Evolutionary conservation across 768 basidiomycete genomes (phyloP).

Genomic region (Rossbeevera mucosa): DNA sequence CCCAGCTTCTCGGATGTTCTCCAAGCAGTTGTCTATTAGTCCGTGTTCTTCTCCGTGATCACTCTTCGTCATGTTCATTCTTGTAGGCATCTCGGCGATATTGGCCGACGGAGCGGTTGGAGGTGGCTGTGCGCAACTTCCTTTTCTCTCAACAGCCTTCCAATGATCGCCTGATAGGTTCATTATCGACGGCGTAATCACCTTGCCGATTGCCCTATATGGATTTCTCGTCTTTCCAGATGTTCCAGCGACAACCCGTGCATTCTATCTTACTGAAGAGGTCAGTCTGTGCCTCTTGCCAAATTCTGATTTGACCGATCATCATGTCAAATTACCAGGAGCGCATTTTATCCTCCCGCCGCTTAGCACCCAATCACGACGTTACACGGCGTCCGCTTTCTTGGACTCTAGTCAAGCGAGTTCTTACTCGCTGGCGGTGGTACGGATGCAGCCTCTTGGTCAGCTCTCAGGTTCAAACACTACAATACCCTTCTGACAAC

Average conservation of each 20-base stretch:
- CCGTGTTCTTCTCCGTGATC: conserved; percentile 10
- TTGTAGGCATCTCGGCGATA: conserved; percentile 46
- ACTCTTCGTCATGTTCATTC: neutral
- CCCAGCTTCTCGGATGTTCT: conserved; percentile 60
- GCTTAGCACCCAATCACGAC: conserved; percentile 40
- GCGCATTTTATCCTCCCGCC: conserved; percentile 46
- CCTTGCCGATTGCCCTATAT: conserved; percentile 65
- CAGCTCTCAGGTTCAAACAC: conserved; percentile 14
- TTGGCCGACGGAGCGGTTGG: conserved; percentile 56
- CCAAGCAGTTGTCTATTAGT: conserved; percentile 61
- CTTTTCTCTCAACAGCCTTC: neutral
- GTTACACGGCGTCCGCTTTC: conserved; percentile 41
- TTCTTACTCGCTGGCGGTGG: conserved; percentile 62
- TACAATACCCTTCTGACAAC: neutral
- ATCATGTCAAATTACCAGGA: conserved; percentile 38
- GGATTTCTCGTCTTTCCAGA: conserved; percentile 73
- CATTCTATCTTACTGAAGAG: conserved; percentile 59
- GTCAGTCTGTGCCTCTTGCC: conserved; percentile 29
- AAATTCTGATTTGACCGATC: neutral
- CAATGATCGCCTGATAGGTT: conserved; percentile 36
- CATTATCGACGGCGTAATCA: conserved; percentile 68
- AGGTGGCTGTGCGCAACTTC: conserved; percentile 49
- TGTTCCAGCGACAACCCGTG: conserved; percentile 57
- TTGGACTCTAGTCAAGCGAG: conserved; percentile 42
- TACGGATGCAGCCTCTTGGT: conserved; percentile 65